Base-by-base conservation (phyloP, 1,284 basidiomycete genomes). In the Ceratobasidium sp. region DNA sequence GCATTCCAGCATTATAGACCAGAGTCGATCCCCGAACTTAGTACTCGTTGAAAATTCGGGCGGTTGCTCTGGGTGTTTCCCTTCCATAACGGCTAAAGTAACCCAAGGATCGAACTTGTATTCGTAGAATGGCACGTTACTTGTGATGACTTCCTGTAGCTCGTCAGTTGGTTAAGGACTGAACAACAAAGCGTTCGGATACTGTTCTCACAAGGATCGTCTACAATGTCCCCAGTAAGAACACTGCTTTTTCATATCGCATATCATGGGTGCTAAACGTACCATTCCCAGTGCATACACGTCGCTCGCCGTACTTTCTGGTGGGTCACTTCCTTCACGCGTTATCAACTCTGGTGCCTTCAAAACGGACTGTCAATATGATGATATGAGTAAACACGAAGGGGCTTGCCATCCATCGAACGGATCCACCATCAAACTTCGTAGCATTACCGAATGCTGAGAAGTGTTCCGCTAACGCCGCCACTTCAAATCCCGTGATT, bases 271-370 rank as follows among this genome's bases (percentile, higher is more conserved):
- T 7, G 4, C 26, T 10, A 46, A 40, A 18, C 64, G 10, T 46
- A 66, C 64, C 64, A 66, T 66, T 66, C 66, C 66, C 4, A 51
- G n/a, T 23, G 66, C 66, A 49, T 53, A 68, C 12, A 68, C 44
- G 26, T 68, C 66, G 10, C n/a, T 23, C 44, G 42, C 6, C 44
- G 23, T 49, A 15, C 46, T 49, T 20, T 42, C 61, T 1, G 39
- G 20, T 2, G 13, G 23, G 26, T 23, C 28, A 49, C n/a, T 46
- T 33, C 7, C 44, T 1, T 6, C 66, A n/a, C 46, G n/a, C 10
- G 10, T 18, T 3, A 68, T 3, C n/a, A 68, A 23, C 26, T 68
- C 66, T 3, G 66, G 66, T 13, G 66, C 66, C 66, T 68, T 18
- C 9, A 33, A 28, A 61, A 10, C 9, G 10, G 13, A 13, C 4